These are phyloP conservation scores for Clathrospora elynae DNA, from an alignment of 2,329 filamentous ascomycete genomes.

Conservation along the genomic window DNA sequence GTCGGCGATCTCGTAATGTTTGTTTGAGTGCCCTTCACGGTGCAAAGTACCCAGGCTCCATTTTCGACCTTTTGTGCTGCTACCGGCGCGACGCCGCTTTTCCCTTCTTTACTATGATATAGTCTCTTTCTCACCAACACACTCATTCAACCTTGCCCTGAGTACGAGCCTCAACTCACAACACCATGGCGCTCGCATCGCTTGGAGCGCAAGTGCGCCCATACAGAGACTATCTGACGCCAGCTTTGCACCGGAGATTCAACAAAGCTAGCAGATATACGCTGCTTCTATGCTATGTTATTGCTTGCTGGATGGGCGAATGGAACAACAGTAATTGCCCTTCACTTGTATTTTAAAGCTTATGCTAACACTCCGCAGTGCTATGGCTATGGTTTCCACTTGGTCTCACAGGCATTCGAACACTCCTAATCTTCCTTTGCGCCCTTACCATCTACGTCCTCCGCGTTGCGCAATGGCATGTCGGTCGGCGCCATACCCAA, in stretches of 20 bases:
- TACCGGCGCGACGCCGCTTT: slow-evolving; percentile 13
- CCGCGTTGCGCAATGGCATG: slow-evolving; percentile 80
- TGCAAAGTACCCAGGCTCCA: slow-evolving; percentile 8
- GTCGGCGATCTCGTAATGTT: slow-evolving; percentile 25
- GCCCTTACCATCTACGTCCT: slow-evolving; percentile 80
- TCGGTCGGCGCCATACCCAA: slow-evolving; percentile 65
- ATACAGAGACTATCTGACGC: slow-evolving; percentile 91
- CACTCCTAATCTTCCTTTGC: slow-evolving; percentile 75
- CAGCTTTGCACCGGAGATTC: slow-evolving; percentile 85
- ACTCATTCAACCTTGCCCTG: slow-evolving; percentile 42
- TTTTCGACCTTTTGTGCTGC: slow-evolving; percentile 11
- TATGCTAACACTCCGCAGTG: slow-evolving; percentile 55
- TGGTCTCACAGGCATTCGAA: slow-evolving; percentile 74
- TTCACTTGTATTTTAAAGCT: background rate
- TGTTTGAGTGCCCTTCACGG: slow-evolving; percentile 30
- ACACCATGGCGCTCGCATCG: slow-evolving; percentile 33
- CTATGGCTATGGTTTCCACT: slow-evolving; percentile 89
- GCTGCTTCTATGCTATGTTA: slow-evolving; percentile 72
- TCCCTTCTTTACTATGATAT: slow-evolving; percentile 32
- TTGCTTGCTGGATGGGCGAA: slow-evolving; percentile 71
- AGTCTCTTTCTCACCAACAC: slow-evolving; percentile 19
- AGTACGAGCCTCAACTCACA: slow-evolving; percentile 4
- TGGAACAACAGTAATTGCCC: slow-evolving; percentile 65
- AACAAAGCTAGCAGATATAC: slow-evolving; percentile 74
- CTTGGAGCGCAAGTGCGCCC: slow-evolving; percentile 58